A percentile compares a stretch with the other conserved stretches of the same genome.
Conservation (phyloP, 1,139 yeast genomes). For the Pichia sp. region DNA sequence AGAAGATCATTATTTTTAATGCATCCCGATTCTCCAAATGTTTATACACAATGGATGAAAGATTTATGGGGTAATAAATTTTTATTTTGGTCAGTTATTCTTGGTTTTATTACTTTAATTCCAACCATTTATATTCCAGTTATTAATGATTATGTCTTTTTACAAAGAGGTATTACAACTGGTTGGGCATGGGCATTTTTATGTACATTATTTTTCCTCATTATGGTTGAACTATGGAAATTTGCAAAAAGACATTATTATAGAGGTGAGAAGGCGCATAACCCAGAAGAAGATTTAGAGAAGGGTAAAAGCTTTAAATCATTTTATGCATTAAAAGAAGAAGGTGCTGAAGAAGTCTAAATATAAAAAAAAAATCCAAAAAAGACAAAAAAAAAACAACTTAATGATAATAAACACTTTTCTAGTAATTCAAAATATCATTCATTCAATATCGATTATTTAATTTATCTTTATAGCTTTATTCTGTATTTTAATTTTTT, state of each 20-base stretch:
- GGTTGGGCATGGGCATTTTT: conserved; percentile 83
- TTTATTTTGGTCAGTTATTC: conserved; percentile 75
- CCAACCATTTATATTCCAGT: conserved; percentile 88
- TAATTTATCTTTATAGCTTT: too few relatives aligned
- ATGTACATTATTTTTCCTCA: conserved; percentile 52
- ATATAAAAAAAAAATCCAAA: too few relatives aligned
- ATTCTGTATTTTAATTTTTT: too few relatives aligned
- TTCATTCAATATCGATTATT: too few relatives aligned
- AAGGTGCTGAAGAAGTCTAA: too few relatives aligned
- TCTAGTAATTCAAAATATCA: too few relatives aligned
- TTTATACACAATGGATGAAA: conserved; percentile 49
- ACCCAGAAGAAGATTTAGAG: conserved; percentile 63
- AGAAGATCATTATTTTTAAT: conserved; percentile 67
- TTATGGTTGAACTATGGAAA: conserved; percentile 64
- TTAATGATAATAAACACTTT: background rate
- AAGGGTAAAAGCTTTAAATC: conserved; percentile 34
- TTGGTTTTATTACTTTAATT: conserved; percentile 68
- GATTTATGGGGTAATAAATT: conserved; percentile 76
- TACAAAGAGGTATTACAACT: conserved; percentile 66
- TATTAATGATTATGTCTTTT: conserved; percentile 69
- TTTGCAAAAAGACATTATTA: conserved; percentile 55
- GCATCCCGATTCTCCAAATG: conserved; percentile 61
- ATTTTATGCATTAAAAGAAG: too few relatives aligned
- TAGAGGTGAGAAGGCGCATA: conserved; percentile 34
- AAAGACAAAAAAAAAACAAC: background rate